phyloP scores from a whole-genome alignment of 2,329 filamentous ascomycete genomes.

The Colletotrichum lupini region DNA sequence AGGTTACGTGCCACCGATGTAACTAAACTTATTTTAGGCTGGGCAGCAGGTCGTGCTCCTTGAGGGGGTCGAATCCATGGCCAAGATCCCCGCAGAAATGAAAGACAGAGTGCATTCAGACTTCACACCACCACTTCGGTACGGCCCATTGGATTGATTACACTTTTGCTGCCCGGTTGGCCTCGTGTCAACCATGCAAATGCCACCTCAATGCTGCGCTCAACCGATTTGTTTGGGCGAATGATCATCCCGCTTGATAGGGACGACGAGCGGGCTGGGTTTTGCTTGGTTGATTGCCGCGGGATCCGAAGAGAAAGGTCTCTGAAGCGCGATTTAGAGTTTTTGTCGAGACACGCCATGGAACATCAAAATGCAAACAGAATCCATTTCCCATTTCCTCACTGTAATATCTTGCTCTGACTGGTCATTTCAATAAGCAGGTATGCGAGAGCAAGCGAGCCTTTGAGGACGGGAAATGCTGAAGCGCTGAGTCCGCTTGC shows the following conservation, averaged over 20 bases:
- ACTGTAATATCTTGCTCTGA: no score
- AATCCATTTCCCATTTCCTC: neutral
- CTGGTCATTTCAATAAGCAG: no score
- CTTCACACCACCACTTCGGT: constrained; percentile 10
- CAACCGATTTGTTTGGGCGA: neutral
- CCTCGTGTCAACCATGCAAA: neutral
- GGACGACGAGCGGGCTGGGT: neutral
- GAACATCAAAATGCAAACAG: neutral
- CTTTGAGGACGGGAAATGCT: no score
- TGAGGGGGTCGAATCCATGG: constrained; percentile 24
- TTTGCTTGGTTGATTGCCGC: neutral
- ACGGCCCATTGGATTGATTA: constrained; percentile 21
- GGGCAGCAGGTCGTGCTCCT: constrained; percentile 24
- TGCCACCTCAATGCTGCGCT: neutral
- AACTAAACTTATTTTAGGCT: constrained; percentile 1
- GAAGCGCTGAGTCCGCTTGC: no score
- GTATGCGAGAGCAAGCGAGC: no score
- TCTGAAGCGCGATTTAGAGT: neutral
- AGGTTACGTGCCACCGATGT: no score
- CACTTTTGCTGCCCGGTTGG: neutral
- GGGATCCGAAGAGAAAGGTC: neutral
- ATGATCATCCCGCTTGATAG: neutral
- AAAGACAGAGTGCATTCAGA: constrained; percentile 28
- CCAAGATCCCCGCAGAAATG: constrained; percentile 22
- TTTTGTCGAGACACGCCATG: neutral